These are phyloP conservation scores for Platanthera zijinensis DNA, from an alignment of 106 monocot genomes.

Conservation along the genomic window DNA sequence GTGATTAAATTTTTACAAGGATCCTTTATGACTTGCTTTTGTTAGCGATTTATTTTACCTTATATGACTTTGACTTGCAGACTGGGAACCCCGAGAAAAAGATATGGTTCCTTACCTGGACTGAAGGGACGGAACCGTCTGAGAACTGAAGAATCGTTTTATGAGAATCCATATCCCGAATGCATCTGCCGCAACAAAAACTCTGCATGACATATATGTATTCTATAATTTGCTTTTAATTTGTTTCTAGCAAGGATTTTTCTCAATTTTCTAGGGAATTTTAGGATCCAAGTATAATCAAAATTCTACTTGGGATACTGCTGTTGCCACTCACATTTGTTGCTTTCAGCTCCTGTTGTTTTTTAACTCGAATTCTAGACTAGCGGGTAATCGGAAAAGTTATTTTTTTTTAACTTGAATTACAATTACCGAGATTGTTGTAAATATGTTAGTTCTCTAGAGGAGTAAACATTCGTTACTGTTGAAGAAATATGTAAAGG, in stretches of 20 bases:
- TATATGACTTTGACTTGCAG: slow-evolving; percentile 28
- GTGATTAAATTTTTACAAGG: neutral
- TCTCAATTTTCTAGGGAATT: neutral
- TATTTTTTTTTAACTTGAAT: neutral
- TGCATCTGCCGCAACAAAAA: slow-evolving; percentile 57
- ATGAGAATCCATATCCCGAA: slow-evolving; percentile 94
- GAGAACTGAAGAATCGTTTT: slow-evolving; percentile 96
- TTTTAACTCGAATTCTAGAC: neutral
- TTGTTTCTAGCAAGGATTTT: neutral
- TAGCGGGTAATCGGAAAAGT: neutral
- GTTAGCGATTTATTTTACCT: neutral
- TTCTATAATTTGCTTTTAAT: neutral
- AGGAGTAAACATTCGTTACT: neutral
- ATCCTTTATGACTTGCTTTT: neutral
- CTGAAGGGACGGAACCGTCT: slow-evolving; percentile 65
- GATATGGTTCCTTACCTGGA: slow-evolving; percentile 73
- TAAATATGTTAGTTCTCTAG: neutral
- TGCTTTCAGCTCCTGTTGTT: neutral
- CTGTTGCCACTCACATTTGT: neutral
- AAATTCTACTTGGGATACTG: neutral
- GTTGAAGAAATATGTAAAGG: no score
- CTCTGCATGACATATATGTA: neutral
- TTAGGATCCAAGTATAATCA: neutral
- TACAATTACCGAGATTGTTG: neutral
- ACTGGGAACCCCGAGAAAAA: slow-evolving; percentile 82